phyloP scores from a whole-genome alignment of 257 asterid genomes.

The Salvia splendens region DNA sequence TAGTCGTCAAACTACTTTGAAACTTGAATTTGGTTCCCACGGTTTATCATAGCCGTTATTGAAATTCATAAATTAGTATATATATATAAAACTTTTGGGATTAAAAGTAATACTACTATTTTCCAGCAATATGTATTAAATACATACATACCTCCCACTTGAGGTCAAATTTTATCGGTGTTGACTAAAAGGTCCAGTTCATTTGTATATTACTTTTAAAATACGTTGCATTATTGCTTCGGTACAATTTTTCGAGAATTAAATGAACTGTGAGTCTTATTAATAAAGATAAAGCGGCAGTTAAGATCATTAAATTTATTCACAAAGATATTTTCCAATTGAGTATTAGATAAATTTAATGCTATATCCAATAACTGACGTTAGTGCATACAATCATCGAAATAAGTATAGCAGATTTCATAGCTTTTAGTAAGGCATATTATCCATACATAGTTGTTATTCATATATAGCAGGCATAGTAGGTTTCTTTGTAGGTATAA shows the following conservation, averaged over 20 bases:
- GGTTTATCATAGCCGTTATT: slow-evolving; percentile 4
- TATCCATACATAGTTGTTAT: too few species aligned
- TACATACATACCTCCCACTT: neutral
- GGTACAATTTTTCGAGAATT: neutral
- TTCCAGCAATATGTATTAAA: slow-evolving; percentile 11
- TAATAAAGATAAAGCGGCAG: too few species aligned
- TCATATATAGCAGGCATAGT: too few species aligned
- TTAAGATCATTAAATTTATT: too few species aligned
- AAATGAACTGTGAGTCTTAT: neutral
- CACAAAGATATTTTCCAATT: neutral
- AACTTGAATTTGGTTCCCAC: slow-evolving; percentile 27
- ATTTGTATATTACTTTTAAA: neutral
- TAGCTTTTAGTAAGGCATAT: too few species aligned
- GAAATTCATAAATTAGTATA: too few species aligned
- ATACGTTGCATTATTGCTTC: too few species aligned
- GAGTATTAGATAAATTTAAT: neutral
- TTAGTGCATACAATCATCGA: neutral
- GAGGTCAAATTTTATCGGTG: neutral
- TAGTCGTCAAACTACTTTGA: neutral
- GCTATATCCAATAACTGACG: too few species aligned
- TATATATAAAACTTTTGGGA: too few species aligned
- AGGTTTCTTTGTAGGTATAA: too few species aligned
- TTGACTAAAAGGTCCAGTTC: neutral
- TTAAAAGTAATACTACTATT: neutral
- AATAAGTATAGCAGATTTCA: neutral